Evolutionary conservation across 2,329 filamentous ascomycete species (phyloP), one percentile per base, ranked within the genome.

Genomic region (Aspergillus neotritici): DNA sequence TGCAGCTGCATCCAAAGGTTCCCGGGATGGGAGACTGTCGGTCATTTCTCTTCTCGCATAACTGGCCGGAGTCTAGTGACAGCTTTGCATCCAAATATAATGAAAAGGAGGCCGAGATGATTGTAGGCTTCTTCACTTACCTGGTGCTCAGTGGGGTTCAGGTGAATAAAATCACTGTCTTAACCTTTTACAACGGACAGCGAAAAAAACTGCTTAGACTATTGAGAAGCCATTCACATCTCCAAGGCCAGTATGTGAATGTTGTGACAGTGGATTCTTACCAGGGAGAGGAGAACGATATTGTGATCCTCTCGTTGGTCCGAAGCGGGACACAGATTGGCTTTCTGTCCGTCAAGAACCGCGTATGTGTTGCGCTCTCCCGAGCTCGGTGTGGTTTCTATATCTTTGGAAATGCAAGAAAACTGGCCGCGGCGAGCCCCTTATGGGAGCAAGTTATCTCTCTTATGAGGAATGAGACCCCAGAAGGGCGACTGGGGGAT

Each of bases 161-260:
- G 0, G 61, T 76, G 0, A 61, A 67, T 0, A 72, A 83, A 5
- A 89, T 95, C 43, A 94, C 88, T 0, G 71, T 95, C 3, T 65
- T 96, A 38, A 91, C 88, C 0, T 95, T 93, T 58, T 96, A 95
- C 70, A 87, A 86, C 34, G 89, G 86, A 0, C 90, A 96, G 58
- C 76, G 83, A 34, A 84, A 84, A 51, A 67, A 74, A 2, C 73
- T 95, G 2, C 55, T 81, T 0, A 71, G 68, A 11, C 49, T 68
- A 4, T 49, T 77, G 35, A 68, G 60, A 48, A 57, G 55, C 6
- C 64, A 73, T 45, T 57, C 59, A 1, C 69, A 73, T 39, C 67
- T 81, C 34, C 65, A 70, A 43, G 52, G 62, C n/a, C 49, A 56
- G 4, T 62, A 65, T 45, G 57, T 77, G 53, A 83, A 83, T 2